Base-by-base conservation (phyloP, 139 green algal genomes). In the Chlamydomonas sp. region DNA sequence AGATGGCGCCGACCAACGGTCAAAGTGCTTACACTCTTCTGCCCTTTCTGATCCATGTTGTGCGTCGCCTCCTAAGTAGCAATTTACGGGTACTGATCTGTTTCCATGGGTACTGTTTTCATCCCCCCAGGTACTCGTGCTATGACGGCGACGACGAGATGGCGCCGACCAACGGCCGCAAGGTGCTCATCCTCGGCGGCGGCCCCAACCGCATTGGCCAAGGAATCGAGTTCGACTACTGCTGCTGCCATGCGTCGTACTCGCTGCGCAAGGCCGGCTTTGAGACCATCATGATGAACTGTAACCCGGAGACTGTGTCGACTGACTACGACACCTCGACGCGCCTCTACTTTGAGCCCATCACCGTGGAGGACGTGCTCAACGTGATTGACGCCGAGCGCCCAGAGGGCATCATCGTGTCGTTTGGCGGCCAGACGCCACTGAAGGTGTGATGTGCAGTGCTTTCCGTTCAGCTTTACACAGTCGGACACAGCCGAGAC, bases 251-350 rank as follows among this genome's bases (percentile, higher is more conserved):
- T 72, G 95, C 95, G 5, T 95, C 91, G 2, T 99, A 96, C 78
- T 82, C 91, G 1, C 87, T 99, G 49, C n/a, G n/a, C 33, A 84
- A 88, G 16, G 84, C 82, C 54, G 90, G 94, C 20, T 98, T 89
- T 76, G 95, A 99, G 78, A 99, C 95, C 34, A 98, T 99, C 85
- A 99, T 99, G 95, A 95, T 98, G 91, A 99, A 99, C 85, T 91
- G 80, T 83, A 99, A 99, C 86, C 95, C 95, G 0, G 95, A 99
- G 87, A 99, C 95, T 3, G 95, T 99, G 29, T 95, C 88, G 28
- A 96, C 90, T 10, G 95, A 99, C 81, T 99, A 99, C 73, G 95
- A 99, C 88, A 99, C 95, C 72, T 92, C 80, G 57, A 90, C 84
- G 76, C 87, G 95, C 58, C 90, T 99, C 22, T 99, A 99, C 89